Percentiles rank a stretch among this genome's conserved stretches.
phyloP scores from a whole-genome alignment of 129 eudicot genomes.

The Helichrysum umbraculigerum region DNA sequence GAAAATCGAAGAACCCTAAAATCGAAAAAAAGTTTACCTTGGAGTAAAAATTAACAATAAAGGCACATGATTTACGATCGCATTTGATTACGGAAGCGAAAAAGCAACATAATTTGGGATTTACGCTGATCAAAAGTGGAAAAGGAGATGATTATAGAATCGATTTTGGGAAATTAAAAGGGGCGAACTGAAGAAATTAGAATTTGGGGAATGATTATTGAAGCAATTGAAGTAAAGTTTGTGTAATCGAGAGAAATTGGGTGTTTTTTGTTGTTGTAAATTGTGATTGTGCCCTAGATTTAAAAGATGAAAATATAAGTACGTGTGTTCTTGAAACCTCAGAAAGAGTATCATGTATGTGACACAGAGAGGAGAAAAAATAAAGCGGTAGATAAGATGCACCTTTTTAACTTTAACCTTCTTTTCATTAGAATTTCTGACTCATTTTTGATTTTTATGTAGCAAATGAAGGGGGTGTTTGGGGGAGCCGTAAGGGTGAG shows the following conservation, averaged over 20 bases:
- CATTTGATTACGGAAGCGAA: conserved; percentile 2
- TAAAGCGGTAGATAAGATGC: conserved; percentile 26
- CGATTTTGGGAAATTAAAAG: not conserved
- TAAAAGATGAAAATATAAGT: not conserved
- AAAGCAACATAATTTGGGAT: conserved; percentile 19
- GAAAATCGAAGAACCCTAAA: conserved; percentile 7
- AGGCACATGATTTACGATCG: conserved; percentile 3
- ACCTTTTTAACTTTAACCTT: not conserved
- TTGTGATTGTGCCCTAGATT: conserved; percentile 14
- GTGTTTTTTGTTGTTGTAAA: not conserved
- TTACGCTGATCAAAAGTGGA: not conserved
- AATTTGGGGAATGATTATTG: conserved; percentile 14
- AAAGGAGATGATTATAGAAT: conserved; percentile 10
- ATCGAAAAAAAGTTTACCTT: conserved; percentile 23
- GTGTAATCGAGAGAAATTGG: conserved; percentile 13
- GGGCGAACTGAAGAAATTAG: not conserved
- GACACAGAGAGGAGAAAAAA: not conserved
- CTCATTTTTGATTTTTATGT: too few species aligned
- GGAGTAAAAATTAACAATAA: conserved; percentile 14
- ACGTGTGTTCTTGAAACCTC: conserved; percentile 23
- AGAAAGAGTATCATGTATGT: conserved; percentile 19
- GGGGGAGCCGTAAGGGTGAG: too few species aligned
- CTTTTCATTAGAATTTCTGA: not conserved
- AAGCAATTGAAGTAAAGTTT: conserved; percentile 10
- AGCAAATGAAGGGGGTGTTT: too few species aligned